Evolutionary conservation across 2,329 filamentous ascomycete species (phyloP).

Genomic region (Ceratocystis cacaofunesta): DNA sequence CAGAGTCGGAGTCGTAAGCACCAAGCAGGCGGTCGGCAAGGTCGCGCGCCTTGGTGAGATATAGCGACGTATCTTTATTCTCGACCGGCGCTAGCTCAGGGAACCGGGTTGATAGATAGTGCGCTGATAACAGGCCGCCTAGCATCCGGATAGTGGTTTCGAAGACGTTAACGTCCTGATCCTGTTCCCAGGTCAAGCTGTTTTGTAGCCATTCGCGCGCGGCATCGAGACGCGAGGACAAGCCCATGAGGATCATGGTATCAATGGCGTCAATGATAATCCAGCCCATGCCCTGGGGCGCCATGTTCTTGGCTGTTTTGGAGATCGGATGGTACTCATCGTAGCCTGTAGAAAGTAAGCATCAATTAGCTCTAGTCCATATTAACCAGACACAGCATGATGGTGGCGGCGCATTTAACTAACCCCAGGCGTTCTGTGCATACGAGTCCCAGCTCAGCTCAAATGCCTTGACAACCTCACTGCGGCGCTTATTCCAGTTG

Average conservation of each 20-base stretch:
- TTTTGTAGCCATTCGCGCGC: slow-evolving; percentile 80
- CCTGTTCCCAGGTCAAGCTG: slow-evolving; percentile 69
- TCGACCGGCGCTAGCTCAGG: slow-evolving; percentile 61
- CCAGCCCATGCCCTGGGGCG: slow-evolving; percentile 81
- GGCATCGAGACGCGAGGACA: slow-evolving; percentile 69
- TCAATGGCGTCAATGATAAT: slow-evolving; percentile 94
- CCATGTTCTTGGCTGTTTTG: slow-evolving; percentile 71
- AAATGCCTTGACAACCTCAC: slow-evolving; percentile 79
- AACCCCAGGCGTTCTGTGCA: slow-evolving; percentile 86
- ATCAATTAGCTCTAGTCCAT: slow-evolving; percentile 19
- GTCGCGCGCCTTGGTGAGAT: slow-evolving; percentile 89
- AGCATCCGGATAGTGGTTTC: slow-evolving; percentile 98
- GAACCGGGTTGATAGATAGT: slow-evolving; percentile 79
- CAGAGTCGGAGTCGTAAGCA: slow-evolving; percentile 76
- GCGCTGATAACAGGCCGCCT: slow-evolving; percentile 78
- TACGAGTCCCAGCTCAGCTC: slow-evolving; percentile 86
- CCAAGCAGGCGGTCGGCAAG: slow-evolving; percentile 74
- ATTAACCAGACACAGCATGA: no score
- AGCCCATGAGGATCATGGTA: slow-evolving; percentile 96
- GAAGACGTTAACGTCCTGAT: slow-evolving; percentile 94
- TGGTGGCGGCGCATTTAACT: slow-evolving; percentile 23
- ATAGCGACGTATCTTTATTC: slow-evolving; percentile 67
- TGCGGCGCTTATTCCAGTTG: slow-evolving; percentile 64
- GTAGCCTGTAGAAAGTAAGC: slow-evolving; percentile 36
- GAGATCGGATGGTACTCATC: slow-evolving; percentile 79